phyloP scores from a whole-genome alignment of 768 basidiomycete species.

The Naganishia antarctica region DNA sequence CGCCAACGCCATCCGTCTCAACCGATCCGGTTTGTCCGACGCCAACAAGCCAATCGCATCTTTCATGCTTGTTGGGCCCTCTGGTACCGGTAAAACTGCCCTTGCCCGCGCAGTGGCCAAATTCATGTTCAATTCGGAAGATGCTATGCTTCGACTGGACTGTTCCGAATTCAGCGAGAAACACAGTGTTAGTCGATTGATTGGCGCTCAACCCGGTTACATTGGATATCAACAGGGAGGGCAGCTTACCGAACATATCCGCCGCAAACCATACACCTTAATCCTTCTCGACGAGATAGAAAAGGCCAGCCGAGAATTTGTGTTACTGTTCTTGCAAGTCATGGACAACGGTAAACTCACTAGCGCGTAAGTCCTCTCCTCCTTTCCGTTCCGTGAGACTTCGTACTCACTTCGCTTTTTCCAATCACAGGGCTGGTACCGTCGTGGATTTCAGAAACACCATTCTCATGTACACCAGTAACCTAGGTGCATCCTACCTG shows the following conservation, averaged over 20 bases:
- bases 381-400: not conserved
- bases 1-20: constrained; percentile 49
- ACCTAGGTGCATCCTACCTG: constrained; percentile 50
- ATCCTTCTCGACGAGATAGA: constrained; percentile 52
- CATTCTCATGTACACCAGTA: constrained; percentile 51
- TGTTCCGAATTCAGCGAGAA: constrained; percentile 65
- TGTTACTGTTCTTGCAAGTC: constrained; percentile 51
- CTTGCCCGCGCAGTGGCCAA: constrained; percentile 49
- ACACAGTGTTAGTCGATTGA: constrained; percentile 47
- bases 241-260: constrained; percentile 48
- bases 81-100: constrained; percentile 50
- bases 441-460: constrained; percentile 51
- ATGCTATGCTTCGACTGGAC: constrained; percentile 49
- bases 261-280: constrained; percentile 47
- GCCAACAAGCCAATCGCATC: constrained; percentile 48
- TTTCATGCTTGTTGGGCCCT: constrained; percentile 49
- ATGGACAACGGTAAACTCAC: constrained; percentile 53
- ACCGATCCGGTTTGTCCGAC: constrained; percentile 47
- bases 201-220: constrained; percentile 49
- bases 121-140: constrained; percentile 50
- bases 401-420: not conserved
- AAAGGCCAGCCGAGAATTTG: constrained; percentile 52
- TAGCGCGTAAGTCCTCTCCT: constrained; percentile 34
- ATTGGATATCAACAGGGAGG: constrained; percentile 49
- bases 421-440: constrained; percentile 27